These are phyloP conservation scores for Sarocladiaceae sp. DNA, from an alignment of 2,329 filamentous ascomycete species.

Conservation along the genomic window DNA sequence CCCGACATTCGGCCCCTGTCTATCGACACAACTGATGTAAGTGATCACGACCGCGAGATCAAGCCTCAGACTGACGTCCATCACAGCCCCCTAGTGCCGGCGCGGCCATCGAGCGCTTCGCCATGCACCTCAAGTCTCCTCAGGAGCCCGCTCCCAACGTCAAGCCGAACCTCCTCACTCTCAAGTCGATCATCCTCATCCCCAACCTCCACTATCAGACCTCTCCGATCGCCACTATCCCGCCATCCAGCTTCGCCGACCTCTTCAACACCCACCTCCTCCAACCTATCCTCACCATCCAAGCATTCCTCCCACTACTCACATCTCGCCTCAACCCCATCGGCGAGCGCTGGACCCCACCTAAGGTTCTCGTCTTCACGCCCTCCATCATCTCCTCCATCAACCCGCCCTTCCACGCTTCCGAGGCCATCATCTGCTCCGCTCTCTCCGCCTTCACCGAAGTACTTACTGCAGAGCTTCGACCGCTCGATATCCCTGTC, in stretches of 20 bases:
- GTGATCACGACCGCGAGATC: conserved; percentile 19
- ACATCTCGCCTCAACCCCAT: conserved; percentile 55
- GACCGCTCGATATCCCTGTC: conserved; percentile 70
- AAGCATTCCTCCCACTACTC: conserved; percentile 81
- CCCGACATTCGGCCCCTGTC: conserved; percentile 77
- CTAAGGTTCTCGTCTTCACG: conserved; percentile 71
- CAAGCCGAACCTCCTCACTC: conserved; percentile 67
- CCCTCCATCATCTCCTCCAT: conserved; percentile 78
- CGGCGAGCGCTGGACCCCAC: conserved; percentile 48
- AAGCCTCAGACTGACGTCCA: neutral
- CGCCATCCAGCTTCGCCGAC: conserved; percentile 80
- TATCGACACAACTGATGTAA: conserved; percentile 77
- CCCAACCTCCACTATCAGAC: conserved; percentile 77
- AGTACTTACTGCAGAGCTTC: conserved; percentile 74
- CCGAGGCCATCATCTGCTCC: conserved; percentile 80
- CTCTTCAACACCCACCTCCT: conserved; percentile 89
- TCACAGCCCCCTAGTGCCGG: conserved; percentile 62
- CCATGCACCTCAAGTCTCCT: conserved; percentile 65
- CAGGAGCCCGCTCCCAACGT: conserved; percentile 74
- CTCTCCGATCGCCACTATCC: conserved; percentile 80
- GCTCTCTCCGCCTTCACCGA: conserved; percentile 84
- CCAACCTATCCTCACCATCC: conserved; percentile 81
- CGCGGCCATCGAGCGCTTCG: conserved; percentile 68
- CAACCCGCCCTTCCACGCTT: conserved; percentile 74
- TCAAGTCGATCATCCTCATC: conserved; percentile 79